Conservation (phyloP, 495 filamentous ascomycete genomes). For the Daldinia vernicosa region DNA sequence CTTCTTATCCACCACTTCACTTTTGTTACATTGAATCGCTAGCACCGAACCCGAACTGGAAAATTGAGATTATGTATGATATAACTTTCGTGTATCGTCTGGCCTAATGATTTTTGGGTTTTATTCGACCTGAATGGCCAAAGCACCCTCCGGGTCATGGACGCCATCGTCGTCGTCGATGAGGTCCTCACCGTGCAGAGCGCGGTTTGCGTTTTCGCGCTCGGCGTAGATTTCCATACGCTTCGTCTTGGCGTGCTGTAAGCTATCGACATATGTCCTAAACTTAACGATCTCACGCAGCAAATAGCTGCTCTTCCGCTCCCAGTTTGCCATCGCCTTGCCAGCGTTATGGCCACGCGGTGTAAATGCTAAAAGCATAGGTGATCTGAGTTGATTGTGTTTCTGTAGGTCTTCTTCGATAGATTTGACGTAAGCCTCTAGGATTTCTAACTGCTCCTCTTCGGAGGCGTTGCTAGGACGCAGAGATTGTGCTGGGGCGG, state of each 20-base stretch:
- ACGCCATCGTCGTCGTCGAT: slow-evolving; percentile 39
- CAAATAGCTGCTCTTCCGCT: slow-evolving; percentile 90
- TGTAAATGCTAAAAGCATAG: slow-evolving; percentile 90
- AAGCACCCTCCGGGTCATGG: slow-evolving; percentile 18
- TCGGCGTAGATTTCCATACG: slow-evolving; percentile 60
- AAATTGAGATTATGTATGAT: slow-evolving; percentile 10
- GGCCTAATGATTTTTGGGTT: neutral
- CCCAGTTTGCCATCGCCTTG: slow-evolving; percentile 95
- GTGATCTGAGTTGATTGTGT: slow-evolving; percentile 85
- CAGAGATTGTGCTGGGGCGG: slow-evolving; percentile 91
- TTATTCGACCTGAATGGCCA: slow-evolving; percentile 21
- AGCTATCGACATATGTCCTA: slow-evolving; percentile 87
- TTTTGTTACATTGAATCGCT: slow-evolving; percentile 1
- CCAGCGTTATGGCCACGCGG: slow-evolving; percentile 81
- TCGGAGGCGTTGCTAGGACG: slow-evolving; percentile 80
- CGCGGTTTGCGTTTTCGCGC: slow-evolving; percentile 53
- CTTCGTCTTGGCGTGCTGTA: slow-evolving; percentile 59
- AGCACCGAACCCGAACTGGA: slow-evolving; percentile 1
- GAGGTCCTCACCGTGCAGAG: slow-evolving; percentile 48
- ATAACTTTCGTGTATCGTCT: neutral
- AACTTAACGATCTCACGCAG: slow-evolving; percentile 97
- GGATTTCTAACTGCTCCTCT: slow-evolving; percentile 77
- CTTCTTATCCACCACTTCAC: neutral
- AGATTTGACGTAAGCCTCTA: slow-evolving; percentile 81
- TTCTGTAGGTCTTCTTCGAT: slow-evolving; percentile 85